Base-by-base conservation (phyloP, 2,329 filamentous ascomycete species). In the Sporothrix protearum region DNA sequence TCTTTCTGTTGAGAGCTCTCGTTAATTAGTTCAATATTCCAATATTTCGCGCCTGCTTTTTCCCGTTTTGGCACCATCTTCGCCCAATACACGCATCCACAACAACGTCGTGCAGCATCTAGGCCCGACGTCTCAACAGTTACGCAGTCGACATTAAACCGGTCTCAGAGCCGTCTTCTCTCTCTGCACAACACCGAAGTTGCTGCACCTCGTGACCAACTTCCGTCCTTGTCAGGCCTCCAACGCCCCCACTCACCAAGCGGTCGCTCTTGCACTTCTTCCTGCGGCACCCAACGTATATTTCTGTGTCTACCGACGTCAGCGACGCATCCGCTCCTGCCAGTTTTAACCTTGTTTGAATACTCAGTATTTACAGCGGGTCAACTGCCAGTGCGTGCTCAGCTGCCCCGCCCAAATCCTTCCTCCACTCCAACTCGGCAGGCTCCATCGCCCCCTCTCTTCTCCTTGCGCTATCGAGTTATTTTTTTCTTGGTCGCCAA, bases 401-500 rank as follows among this genome's bases (percentile, higher is more conserved):
- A 67, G 63, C 25, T 67, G 63, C 63, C 45, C 64, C 45, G 42
- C 42, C 64, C 28, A 22, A 25, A 51, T 36, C 36, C 28, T 36
- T 33, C 42, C 28, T 45, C 12, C 16, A 2, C 5, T 19, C 39
- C 42, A 47, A 47, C 42, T 16, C 42, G 42, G 42, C 42, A 9
- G 25, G 59, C 59, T 30, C 63, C 42, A 67, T 49, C 42, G 10
- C 4, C 57, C 45, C 39, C 22, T 22, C 61, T 30, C 25, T 53
- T 51, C 45, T 36, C 64, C 19, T 51, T 53, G 64, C 45, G 63
- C 63, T 51, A 67, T 51, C 63, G 28, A 51, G 16, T 36, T 67
- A 10, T 30, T 67, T 67, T 67, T 51, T 51, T 66, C 63, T 51
- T 67, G 63, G 63, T 30, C 28, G 36, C 22, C 25, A 22, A 14